These are phyloP conservation scores for Epithemia pelagica DNA, from an alignment of 108 stramenopile genomes.

Conservation along the genomic window DNA sequence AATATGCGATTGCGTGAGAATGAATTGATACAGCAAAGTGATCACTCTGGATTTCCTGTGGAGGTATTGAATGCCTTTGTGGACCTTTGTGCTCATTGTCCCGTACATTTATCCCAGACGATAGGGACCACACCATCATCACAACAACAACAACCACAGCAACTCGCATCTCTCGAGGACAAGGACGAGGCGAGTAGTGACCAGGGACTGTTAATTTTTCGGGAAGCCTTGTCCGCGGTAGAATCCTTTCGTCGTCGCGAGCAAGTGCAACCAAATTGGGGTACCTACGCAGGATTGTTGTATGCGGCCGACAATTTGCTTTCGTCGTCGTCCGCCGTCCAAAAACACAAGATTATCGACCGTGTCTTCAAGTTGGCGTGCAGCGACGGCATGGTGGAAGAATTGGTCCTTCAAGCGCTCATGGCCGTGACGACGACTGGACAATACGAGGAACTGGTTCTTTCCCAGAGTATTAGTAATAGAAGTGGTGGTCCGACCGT, in stretches of 20 bases:
- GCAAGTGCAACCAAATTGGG: slow-evolving; percentile 40
- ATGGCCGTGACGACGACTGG: slow-evolving; percentile 40
- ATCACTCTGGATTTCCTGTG: neutral
- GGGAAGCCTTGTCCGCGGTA: slow-evolving; percentile 7
- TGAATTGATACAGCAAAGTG: neutral
- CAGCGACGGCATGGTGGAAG: slow-evolving; percentile 63
- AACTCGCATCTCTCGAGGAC: slow-evolving; percentile 10
- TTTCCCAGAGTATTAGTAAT: slow-evolving; percentile 10
- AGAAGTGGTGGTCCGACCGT: slow-evolving; percentile 19
- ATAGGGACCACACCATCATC: neutral
- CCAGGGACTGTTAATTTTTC: slow-evolving; percentile 5
- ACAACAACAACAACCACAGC: too few species aligned
- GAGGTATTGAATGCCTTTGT: neutral
- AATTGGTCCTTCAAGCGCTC: slow-evolving; percentile 43
- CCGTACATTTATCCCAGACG: neutral
- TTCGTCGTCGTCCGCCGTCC: slow-evolving; percentile 17
- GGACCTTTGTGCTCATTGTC: neutral
- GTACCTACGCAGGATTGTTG: slow-evolving; percentile 51
- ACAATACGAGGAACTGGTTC: slow-evolving; percentile 49
- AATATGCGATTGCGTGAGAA: neutral
- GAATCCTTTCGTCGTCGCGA: slow-evolving; percentile 15
- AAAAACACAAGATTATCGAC: slow-evolving; percentile 50
- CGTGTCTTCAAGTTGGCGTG: slow-evolving; percentile 59
- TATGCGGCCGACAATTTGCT: slow-evolving; percentile 50
- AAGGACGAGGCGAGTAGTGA: too few species aligned